These are phyloP conservation scores for Cornus suecica DNA, from an alignment of 148 eudicot genomes.

Conservation along the genomic window DNA sequence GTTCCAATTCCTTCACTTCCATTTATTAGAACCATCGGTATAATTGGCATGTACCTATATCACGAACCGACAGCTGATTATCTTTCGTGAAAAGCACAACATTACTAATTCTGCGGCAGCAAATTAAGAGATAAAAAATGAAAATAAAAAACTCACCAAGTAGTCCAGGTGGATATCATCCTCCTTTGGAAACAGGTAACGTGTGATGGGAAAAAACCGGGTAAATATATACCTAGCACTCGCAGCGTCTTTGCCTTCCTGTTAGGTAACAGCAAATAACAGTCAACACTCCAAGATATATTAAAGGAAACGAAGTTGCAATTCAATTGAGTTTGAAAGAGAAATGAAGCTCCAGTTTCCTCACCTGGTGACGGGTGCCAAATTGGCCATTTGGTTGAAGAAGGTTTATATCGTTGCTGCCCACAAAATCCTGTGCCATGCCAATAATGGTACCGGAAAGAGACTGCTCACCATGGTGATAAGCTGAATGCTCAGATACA, in stretches of 20 bases:
- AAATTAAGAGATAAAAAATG: no score
- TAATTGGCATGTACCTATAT: slow-evolving; percentile 65
- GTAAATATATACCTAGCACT: slow-evolving; percentile 83
- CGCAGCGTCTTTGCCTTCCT: slow-evolving; percentile 98
- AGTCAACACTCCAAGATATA: not conserved
- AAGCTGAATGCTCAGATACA: slow-evolving; percentile 90
- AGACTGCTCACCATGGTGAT: slow-evolving; percentile 93
- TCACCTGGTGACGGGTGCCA: slow-evolving; percentile 77
- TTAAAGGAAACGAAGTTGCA: not conserved
- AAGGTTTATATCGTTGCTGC: slow-evolving; percentile 83
- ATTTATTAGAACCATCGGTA: slow-evolving; percentile 80
- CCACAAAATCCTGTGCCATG: slow-evolving; percentile 90
- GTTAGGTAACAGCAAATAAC: slow-evolving; percentile 5
- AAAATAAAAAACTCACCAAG: slow-evolving; percentile 43
- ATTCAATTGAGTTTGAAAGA: not conserved
- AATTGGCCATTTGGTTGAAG: slow-evolving; percentile 79
- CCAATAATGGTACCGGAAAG: slow-evolving; percentile 81
- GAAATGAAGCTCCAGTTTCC: not conserved
- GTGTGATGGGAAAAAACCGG: slow-evolving; percentile 51
- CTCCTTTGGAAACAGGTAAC: slow-evolving; percentile 72
- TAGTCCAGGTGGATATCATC: slow-evolving; percentile 76
- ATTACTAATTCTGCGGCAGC: no score
- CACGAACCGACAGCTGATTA: not conserved
- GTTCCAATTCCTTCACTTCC: slow-evolving; percentile 90
- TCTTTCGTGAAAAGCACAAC: no score